Evolutionary conservation across 768 basidiomycete genomes (phyloP).

Genomic region (Astraeus odoratus): DNA sequence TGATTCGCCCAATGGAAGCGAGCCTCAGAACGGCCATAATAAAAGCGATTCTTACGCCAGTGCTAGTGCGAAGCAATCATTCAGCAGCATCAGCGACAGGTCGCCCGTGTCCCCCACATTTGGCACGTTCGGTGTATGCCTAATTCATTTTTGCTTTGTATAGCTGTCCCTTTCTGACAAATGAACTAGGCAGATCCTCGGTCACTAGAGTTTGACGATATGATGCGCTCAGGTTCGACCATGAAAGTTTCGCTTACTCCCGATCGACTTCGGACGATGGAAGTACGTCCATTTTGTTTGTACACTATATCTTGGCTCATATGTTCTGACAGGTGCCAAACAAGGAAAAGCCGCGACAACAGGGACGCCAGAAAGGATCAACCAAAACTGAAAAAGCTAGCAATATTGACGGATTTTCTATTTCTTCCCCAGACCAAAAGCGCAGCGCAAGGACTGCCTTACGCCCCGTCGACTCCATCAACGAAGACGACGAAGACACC

Average conservation of each 20-base stretch:
- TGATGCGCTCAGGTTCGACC: constrained; percentile 84
- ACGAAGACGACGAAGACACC: constrained; percentile 53
- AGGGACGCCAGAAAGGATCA: constrained; percentile 20
- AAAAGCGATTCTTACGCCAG: constrained; percentile 50
- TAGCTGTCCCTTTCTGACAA: constrained; percentile 2
- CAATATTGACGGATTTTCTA: constrained; percentile 10
- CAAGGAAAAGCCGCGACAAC: constrained; percentile 53
- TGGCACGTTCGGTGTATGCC: constrained; percentile 30
- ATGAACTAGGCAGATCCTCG: constrained; percentile 43
- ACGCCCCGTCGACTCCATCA: constrained; percentile 53
- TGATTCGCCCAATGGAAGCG: constrained; percentile 35
- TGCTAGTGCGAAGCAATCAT: constrained; percentile 38
- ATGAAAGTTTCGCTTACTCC: constrained; percentile 96
- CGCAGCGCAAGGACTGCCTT: constrained; percentile 31
- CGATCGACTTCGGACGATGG: constrained; percentile 87
- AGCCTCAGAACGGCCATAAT: constrained; percentile 43
- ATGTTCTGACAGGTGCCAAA: constrained; percentile 49
- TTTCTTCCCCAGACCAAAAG: constrained; percentile 18
- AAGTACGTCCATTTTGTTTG: constrained; percentile 48
- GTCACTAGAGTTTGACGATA: constrained; percentile 84
- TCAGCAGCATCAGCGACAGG: constrained; percentile 26
- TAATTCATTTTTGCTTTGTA: constrained; percentile 1
- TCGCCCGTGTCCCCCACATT: constrained; percentile 30
- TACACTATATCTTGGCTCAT: constrained; percentile 10
- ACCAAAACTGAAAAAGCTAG: constrained; percentile 19